phyloP scores from a whole-genome alignment of 306 rosid genomes.

The Rosa persica region DNA sequence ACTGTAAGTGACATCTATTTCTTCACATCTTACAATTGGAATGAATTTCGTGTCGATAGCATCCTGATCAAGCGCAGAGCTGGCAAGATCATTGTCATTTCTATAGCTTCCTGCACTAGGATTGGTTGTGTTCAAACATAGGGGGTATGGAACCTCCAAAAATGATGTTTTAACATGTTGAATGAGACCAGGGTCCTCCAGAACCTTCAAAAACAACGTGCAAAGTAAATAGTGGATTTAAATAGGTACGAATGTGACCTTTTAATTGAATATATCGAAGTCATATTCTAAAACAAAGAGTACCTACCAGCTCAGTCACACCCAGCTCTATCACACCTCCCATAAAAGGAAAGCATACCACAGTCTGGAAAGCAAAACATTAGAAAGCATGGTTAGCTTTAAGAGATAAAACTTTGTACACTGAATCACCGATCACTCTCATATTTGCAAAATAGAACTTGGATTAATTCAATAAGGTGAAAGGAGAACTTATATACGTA shows the following conservation, averaged over 20 bases:
- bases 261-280: slow-evolving; percentile 11
- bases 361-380: slow-evolving; percentile 56
- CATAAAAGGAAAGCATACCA: slow-evolving; percentile 75
- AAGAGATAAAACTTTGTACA: not conserved
- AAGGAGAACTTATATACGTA: not conserved
- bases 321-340: slow-evolving; percentile 85
- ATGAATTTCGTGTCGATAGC: slow-evolving; percentile 34
- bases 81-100: slow-evolving; percentile 30
- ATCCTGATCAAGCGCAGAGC: slow-evolving; percentile 38
- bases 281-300: slow-evolving; percentile 12
- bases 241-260: not conserved
- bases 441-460: not conserved
- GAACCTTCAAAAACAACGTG: slow-evolving; percentile 43
- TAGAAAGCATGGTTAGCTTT: slow-evolving; percentile 14
- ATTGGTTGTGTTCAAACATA: slow-evolving; percentile 28
- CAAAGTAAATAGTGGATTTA: slow-evolving; percentile 8
- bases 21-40: slow-evolving; percentile 38
- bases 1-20: slow-evolving; percentile 44
- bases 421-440: not conserved
- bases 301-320: slow-evolving; percentile 64
- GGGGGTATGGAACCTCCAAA: slow-evolving; percentile 44
- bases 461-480: not conserved
- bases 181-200: slow-evolving; percentile 66
- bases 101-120: slow-evolving; percentile 30
- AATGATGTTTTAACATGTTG: slow-evolving; percentile 49